phyloP scores from a whole-genome alignment of 352 stramenopile species.

The Pythium oligandrum region DNA sequence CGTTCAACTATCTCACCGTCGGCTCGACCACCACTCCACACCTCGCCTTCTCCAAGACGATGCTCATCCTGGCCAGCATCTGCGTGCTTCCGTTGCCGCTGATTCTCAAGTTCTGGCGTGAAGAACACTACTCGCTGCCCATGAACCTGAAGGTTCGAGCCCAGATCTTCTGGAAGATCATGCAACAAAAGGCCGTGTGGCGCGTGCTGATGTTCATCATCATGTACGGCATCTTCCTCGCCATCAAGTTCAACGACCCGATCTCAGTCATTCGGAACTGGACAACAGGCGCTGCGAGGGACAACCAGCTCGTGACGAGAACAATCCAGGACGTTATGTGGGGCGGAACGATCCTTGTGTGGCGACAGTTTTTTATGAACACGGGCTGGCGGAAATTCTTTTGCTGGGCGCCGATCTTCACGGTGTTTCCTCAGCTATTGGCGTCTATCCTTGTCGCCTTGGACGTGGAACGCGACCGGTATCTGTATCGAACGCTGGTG shows the following conservation, averaged over 20 bases:
- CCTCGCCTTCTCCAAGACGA: slow-evolving; percentile 32
- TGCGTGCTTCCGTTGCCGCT: slow-evolving; percentile 44
- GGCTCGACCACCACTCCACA: slow-evolving; percentile 28
- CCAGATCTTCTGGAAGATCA: slow-evolving; percentile 71
- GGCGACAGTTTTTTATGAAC: slow-evolving; percentile 59
- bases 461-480: slow-evolving; percentile 41
- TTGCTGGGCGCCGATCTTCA: slow-evolving; percentile 37
- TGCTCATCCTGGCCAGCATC: slow-evolving; percentile 50
- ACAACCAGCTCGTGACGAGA: slow-evolving; percentile 34
- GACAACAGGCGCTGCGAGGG: slow-evolving; percentile 34
- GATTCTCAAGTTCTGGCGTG: slow-evolving; percentile 52
- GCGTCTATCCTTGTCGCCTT: slow-evolving; percentile 33
- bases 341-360: slow-evolving; percentile 44
- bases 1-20: slow-evolving; percentile 47
- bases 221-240: slow-evolving; percentile 52
- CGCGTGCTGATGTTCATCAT: slow-evolving; percentile 59
- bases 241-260: slow-evolving; percentile 51
- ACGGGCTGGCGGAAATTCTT: slow-evolving; percentile 54
- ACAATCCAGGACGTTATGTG: slow-evolving; percentile 47
- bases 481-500: slow-evolving; percentile 54
- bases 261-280: slow-evolving; percentile 32
- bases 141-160: slow-evolving; percentile 56
- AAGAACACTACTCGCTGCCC: slow-evolving; percentile 60
- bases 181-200: slow-evolving; percentile 74
- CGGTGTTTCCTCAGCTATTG: slow-evolving; percentile 49